phyloP scores from a whole-genome alignment of 352 stramenopile species.

The Pythium grandisporangium region DNA sequence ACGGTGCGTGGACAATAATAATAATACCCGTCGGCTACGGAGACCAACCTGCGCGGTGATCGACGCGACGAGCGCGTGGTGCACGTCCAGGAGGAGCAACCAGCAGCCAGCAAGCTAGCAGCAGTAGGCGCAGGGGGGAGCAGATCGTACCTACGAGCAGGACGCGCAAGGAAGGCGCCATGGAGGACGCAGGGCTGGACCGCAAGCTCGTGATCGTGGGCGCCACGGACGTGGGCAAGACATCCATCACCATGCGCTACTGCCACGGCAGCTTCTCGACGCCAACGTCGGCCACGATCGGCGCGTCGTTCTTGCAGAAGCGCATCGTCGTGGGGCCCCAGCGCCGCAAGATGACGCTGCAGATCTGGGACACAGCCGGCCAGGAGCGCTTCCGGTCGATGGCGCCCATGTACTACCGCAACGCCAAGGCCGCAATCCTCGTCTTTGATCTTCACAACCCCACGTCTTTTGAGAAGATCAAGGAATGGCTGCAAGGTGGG shows the following conservation, averaged over 20 bases:
- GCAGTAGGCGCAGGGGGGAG: too few relatives aligned
- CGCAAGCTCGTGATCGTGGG: slow-evolving; percentile 87
- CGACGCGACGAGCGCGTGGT: too few relatives aligned
- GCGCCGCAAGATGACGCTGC: slow-evolving; percentile 76
- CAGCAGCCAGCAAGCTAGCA: too few relatives aligned
- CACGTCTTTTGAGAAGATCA: slow-evolving; percentile 79
- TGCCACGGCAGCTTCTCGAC: slow-evolving; percentile 81
- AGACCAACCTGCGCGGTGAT: too few relatives aligned
- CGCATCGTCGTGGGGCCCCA: slow-evolving; percentile 57
- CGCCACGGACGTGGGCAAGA: slow-evolving; percentile 84
- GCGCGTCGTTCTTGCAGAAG: slow-evolving; percentile 84
- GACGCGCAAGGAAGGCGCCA: too few relatives aligned
- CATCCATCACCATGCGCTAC: slow-evolving; percentile 84
- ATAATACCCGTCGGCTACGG: too few relatives aligned
- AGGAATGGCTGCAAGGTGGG: slow-evolving; percentile 76
- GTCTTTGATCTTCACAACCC: slow-evolving; percentile 79
- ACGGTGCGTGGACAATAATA: too few relatives aligned
- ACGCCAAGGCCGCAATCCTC: slow-evolving; percentile 81
- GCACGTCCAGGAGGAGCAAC: too few relatives aligned
- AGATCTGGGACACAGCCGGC: slow-evolving; percentile 82
- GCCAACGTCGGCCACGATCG: slow-evolving; percentile 77
- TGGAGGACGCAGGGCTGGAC: slow-evolving; percentile 84
- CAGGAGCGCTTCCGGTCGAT: slow-evolving; percentile 82
- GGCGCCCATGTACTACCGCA: slow-evolving; percentile 88
- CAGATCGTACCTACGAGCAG: too few relatives aligned